Evolutionary conservation across 73 alveolate genomes (phyloP).

Genomic region (Paramecium tetraurelia): DNA sequence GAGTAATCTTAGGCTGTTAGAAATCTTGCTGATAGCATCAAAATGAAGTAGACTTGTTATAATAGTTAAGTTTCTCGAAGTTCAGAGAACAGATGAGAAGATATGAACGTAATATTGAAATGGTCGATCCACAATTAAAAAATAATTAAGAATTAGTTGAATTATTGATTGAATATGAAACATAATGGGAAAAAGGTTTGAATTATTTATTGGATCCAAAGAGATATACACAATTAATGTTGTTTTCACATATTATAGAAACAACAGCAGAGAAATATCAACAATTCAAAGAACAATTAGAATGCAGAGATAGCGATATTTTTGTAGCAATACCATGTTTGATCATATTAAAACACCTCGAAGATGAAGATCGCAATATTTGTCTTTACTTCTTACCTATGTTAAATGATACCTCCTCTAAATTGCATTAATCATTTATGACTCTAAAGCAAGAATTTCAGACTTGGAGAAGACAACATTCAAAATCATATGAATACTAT

Average conservation of each 20-base stretch:
- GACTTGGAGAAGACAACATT: conserved; percentile 52
- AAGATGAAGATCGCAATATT: conserved; percentile 72
- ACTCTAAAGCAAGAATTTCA: conserved; percentile 46
- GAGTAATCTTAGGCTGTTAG: conserved; percentile 83
- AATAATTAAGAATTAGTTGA: conserved; percentile 94
- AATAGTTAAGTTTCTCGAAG: conserved; percentile 41
- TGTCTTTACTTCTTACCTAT: conserved; percentile 73
- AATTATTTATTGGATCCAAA: conserved; percentile 64
- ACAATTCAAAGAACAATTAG: conserved; percentile 68
- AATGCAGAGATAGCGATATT: conserved; percentile 72
- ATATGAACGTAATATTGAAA: conserved; percentile 91
- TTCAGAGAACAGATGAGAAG: conserved; percentile 75
- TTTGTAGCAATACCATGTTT: conserved; percentile 77
- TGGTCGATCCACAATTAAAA: conserved; percentile 92
- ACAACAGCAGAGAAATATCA: conserved; percentile 74
- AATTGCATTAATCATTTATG: conserved; percentile 38
- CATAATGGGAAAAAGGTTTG: conserved; percentile 79
- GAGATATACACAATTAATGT: conserved; percentile 60
- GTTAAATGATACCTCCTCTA: conserved; percentile 69
- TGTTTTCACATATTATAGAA: conserved; percentile 68
- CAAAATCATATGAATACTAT: conserved; percentile 49
- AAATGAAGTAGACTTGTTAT: conserved; percentile 20
- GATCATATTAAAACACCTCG: conserved; percentile 68
- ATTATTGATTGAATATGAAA: conserved; percentile 81
- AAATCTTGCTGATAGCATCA: conserved; percentile 85